Evolutionary conservation across 2,329 filamentous ascomycete species (phyloP), one percentile per base, ranked within the genome.

Genomic region (Pestalotiopsis fici): DNA sequence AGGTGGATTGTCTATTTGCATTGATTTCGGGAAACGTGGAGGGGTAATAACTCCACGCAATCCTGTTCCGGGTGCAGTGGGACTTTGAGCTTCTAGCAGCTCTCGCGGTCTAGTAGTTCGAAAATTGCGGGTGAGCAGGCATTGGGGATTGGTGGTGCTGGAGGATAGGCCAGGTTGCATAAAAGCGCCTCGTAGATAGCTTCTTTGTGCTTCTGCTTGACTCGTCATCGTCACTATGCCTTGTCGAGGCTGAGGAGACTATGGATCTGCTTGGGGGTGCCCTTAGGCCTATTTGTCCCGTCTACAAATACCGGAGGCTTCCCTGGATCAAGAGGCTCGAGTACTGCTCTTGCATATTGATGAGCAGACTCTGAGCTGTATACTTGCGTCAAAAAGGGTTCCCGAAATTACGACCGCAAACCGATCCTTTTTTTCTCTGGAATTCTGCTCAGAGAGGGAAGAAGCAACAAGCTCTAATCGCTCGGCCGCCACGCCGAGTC

Each of bases 191-290:
- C 11, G 28, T 62, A 62, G 59, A 62, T 62, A 62, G 59, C 59
- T 21, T 62, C 39, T 62, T 62, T 47, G 59, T 62, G 59, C 37
- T 47, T 31, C 59, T 62, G 37, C 59, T 62, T 62, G n/a, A 28
- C 35, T 50, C 23, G 59, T 13, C 37, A 6, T 27, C 37, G 13
- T 43, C 35, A 21, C 57, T 62, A 6, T 50, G 59, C 35, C 21
- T 21, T 43, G 13, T 28, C n/a, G 43, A 28, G 21, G 21, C 21
- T 21, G 21, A 47, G 59, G 25, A 62, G 21, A 15, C 13, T 31
- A 35, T 31, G 59, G 35, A 47, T 31, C 15, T 31, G 27, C 18
- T 13, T 25, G 11, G 31, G 11, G 21, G 27, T 21, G 21, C 59
- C 59, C n/a, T 43, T 23, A 47, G 35, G 37, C 59, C 37, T 21